Conservation (phyloP, 2,329 filamentous ascomycete species). For the Polytolypa hystricis region DNA sequence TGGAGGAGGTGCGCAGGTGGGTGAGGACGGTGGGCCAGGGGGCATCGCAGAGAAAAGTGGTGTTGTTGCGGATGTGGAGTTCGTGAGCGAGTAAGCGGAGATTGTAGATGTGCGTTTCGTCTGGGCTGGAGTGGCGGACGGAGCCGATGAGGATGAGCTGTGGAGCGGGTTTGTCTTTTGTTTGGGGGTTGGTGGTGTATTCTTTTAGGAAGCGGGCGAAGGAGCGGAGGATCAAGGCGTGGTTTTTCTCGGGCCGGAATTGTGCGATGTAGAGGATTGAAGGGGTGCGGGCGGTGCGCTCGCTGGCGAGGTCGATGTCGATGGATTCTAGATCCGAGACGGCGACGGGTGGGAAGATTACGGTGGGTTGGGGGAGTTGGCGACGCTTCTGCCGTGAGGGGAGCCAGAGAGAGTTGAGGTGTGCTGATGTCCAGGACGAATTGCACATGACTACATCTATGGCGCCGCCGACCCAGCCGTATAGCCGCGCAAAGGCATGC, state of each 20-base stretch:
- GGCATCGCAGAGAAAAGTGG: constrained; percentile 82
- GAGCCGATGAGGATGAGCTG: constrained; percentile 76
- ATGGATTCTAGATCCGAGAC: constrained; percentile 74
- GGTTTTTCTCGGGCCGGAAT: constrained; percentile 96
- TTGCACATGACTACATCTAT: constrained; percentile 97
- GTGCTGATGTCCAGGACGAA: constrained; percentile 81
- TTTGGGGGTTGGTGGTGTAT: constrained; percentile 24
- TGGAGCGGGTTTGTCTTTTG: constrained; percentile 31
- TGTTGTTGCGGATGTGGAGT: constrained; percentile 68
- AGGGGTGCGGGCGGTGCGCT: constrained; percentile 61
- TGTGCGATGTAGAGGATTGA: constrained; percentile 88
- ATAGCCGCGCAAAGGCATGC: constrained; percentile 70
- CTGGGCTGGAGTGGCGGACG: constrained; percentile 58
- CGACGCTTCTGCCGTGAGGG: constrained; percentile 36
- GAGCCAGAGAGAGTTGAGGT: constrained; percentile 74
- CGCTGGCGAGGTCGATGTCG: constrained; percentile 48
- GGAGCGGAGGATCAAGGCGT: constrained; percentile 71
- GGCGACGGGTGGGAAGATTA: constrained; percentile 86
- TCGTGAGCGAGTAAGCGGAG: constrained; percentile 78
- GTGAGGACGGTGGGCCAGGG: constrained; percentile 78
- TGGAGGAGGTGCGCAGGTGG: constrained; percentile 62
- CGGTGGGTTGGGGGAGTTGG: constrained; percentile 39
- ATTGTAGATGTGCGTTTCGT: constrained; percentile 61
- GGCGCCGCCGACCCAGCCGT: constrained; percentile 69
- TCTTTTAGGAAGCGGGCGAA: constrained; percentile 65